phyloP scores from a whole-genome alignment of 2,329 filamentous ascomycete species.

The Cordyceps cateniannulata region DNA sequence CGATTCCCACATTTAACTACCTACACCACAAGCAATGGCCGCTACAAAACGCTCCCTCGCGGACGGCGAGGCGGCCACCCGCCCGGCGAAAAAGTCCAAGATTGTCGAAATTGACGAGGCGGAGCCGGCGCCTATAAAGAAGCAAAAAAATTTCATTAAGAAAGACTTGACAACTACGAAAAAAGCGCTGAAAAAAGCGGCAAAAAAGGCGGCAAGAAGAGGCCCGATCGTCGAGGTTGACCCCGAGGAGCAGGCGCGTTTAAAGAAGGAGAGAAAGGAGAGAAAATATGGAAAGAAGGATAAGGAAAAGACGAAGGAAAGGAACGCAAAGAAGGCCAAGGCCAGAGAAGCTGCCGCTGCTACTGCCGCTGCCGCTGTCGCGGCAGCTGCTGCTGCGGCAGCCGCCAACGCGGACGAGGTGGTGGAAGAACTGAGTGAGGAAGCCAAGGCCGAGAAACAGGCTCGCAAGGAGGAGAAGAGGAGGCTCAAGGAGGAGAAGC shows the following conservation, averaged over 20 bases:
- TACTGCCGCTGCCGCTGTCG: conserved; percentile 17
- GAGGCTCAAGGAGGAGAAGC: conserved; percentile 23
- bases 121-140: too few species aligned
- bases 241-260: conserved; percentile 24
- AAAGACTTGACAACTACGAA: too few species aligned
- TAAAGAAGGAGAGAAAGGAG: conserved; percentile 32
- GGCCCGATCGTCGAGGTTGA: too few species aligned
- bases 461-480: conserved; percentile 13
- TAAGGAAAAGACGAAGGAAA: conserved; percentile 24
- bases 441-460: conserved; percentile 29
- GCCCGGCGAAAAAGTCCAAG: conserved; percentile 17
- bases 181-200: too few species aligned
- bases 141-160: too few species aligned
- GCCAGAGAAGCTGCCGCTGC: neutral
- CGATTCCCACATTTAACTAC: neutral
- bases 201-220: too few species aligned
- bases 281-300: neutral
- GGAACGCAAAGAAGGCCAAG: conserved; percentile 23
- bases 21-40: conserved; percentile 25
- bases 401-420: conserved; percentile 19
- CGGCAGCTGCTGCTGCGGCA: conserved; percentile 16
- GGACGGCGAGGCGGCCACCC: conserved; percentile 27
- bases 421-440: conserved; percentile 26
- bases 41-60: conserved; percentile 34
- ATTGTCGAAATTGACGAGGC: too few species aligned